phyloP scores from a whole-genome alignment of 2,329 filamentous ascomycete genomes.

The Fusarium lyarnte region DNA sequence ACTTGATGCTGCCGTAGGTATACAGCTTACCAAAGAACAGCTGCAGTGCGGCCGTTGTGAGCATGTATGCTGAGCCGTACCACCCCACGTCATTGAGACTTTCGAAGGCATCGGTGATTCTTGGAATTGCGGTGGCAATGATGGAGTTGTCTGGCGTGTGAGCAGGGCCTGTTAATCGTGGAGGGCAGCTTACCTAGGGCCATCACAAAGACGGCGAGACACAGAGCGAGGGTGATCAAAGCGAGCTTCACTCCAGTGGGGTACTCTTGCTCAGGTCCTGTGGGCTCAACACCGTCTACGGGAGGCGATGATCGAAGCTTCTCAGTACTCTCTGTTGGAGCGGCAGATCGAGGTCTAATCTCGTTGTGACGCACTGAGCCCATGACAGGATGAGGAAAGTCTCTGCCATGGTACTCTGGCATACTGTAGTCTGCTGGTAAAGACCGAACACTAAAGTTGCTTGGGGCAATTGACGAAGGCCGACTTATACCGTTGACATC shows the following conservation, averaged over 20 bases:
- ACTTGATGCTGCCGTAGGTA: constrained; percentile 57
- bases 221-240: constrained; percentile 51
- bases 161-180: background rate
- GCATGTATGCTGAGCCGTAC: constrained; percentile 58
- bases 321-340: constrained; percentile 40
- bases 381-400: constrained; percentile 35
- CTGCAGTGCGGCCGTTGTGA: constrained; percentile 54
- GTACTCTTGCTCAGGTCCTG: constrained; percentile 28
- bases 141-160: constrained; percentile 50
- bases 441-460: constrained; percentile 36
- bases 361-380: constrained; percentile 39
- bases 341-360: constrained; percentile 30
- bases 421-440: constrained; percentile 27
- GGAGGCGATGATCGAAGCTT: constrained; percentile 38
- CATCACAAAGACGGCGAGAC: constrained; percentile 53
- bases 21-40: constrained; percentile 55
- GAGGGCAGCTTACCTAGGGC: constrained; percentile 46
- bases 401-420: constrained; percentile 18
- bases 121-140: constrained; percentile 56
- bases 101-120: constrained; percentile 55
- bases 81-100: constrained; percentile 60
- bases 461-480: constrained; percentile 37
- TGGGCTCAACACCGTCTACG: background rate
- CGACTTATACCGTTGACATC: constrained; percentile 40
- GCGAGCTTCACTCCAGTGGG: constrained; percentile 41